Base-by-base conservation (phyloP, 306 rosid genomes). In the Glycine tomentella region DNA sequence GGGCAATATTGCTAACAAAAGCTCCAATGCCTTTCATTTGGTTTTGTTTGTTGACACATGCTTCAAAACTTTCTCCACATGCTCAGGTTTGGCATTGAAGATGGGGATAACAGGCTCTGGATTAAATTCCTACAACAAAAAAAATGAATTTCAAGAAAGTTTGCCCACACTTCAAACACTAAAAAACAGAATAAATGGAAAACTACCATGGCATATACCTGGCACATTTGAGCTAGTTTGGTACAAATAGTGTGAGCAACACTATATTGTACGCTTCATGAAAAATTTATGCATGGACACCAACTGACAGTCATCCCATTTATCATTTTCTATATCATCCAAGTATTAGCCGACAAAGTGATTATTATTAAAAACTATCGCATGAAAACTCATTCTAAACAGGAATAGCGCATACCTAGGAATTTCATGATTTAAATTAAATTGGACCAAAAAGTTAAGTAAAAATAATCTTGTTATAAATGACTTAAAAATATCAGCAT, bases 231-330 rank as follows among this genome's bases (percentile, higher is more conserved):
- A 17, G 89, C 97, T 82, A 95, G 97, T 70, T 95, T 97, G 9
- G 34, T 70, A 53, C 97, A 93, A 85, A 95, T 93, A 14, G 97
- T 90, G 53, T 94, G 97, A 42, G 93, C 97, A 52, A 93, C 93
- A 14, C 88, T 91, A 49, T 95, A 97, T 80, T 95, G 99, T 80
- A 95, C 97, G 1, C 90, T 84, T 69, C 99, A 72, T 48, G 99
- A 95, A 89, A 95, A 95, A 81, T 95, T 95, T 42, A 95, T 91
- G 86, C 99, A 95, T 25, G 97, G 97, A 97, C 99, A 95, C 45
- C 93, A 92, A 85, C 83, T 93, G 38, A 95, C 99, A 2, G 93
- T 90, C 99, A 95, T 95, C 71, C 99, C 99, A 81, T 95, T 91
- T 46, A 95, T 95, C 99, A 95, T 92, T 93, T 93, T 95, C 99